phyloP scores from a whole-genome alignment of 192 early-diverging fungal genomes.

The Backusella morwellensis region DNA sequence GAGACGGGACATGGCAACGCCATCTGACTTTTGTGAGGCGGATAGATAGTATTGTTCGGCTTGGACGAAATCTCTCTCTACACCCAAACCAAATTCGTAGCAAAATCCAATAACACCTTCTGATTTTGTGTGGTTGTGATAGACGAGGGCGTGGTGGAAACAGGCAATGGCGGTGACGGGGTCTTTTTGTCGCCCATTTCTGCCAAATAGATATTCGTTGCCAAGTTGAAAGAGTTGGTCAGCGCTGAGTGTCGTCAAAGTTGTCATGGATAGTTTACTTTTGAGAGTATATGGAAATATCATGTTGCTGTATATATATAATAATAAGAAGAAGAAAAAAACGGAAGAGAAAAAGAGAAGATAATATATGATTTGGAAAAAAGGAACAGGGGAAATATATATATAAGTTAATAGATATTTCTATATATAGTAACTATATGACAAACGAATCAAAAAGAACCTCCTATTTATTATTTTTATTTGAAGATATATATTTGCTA shows the following conservation, averaged over 20 bases:
- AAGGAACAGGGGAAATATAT: background rate
- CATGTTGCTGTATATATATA: background rate
- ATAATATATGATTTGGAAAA: background rate
- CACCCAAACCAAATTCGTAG: slow-evolving; percentile 81
- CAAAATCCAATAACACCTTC: slow-evolving; percentile 76
- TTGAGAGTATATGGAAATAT: background rate
- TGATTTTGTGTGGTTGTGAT: slow-evolving; percentile 38
- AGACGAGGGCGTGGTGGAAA: slow-evolving; percentile 46
- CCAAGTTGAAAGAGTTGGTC: slow-evolving; percentile 29
- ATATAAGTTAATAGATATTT: background rate
- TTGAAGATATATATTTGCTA: background rate
- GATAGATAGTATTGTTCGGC: slow-evolving; percentile 66
- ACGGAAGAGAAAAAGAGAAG: background rate
- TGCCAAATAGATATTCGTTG: slow-evolving; percentile 51
- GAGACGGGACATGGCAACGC: slow-evolving; percentile 65
- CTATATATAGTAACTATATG: background rate
- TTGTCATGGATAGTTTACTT: background rate
- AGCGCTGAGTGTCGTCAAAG: background rate
- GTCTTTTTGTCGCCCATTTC: slow-evolving; percentile 36
- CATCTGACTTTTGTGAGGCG: slow-evolving; percentile 60
- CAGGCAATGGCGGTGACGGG: slow-evolving; percentile 48
- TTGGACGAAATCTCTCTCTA: slow-evolving; percentile 52
- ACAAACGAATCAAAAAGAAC: slow-evolving; percentile 7
- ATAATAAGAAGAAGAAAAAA: background rate
- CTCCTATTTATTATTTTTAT: background rate